A percentile compares a stretch with the other conserved stretches of the same genome.
These are phyloP conservation scores for Vitis amurensis DNA, from an alignment of 164 flowering plant species.

Conservation along the genomic window DNA sequence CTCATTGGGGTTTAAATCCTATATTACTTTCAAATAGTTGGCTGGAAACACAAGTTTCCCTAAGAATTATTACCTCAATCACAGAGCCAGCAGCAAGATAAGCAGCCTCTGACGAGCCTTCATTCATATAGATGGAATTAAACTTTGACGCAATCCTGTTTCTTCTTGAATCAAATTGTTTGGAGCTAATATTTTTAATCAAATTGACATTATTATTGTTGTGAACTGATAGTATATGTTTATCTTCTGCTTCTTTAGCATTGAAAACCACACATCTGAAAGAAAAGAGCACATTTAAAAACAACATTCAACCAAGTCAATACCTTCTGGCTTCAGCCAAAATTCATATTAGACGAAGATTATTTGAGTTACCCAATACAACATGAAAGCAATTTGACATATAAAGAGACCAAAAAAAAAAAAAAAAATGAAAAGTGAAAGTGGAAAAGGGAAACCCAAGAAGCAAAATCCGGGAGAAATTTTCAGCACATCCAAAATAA, in stretches of 20 bases:
- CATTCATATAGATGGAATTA: constrained; percentile 86
- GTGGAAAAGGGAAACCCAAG: too few relatives aligned
- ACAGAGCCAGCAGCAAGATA: constrained; percentile 96
- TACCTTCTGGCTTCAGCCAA: too few relatives aligned
- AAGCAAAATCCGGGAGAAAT: too few relatives aligned
- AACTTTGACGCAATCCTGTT: constrained; percentile 50
- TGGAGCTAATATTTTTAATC: constrained; percentile 67
- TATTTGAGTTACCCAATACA: too few relatives aligned
- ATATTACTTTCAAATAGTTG: too few relatives aligned
- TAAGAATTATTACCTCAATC: constrained; percentile 50
- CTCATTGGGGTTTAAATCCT: too few relatives aligned
- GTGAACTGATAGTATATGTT: constrained; percentile 61
- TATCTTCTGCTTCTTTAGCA: constrained; percentile 83
- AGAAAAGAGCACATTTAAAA: background rate
- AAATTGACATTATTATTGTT: constrained; percentile 62
- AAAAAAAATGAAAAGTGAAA: too few relatives aligned
- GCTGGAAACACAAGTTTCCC: background rate
- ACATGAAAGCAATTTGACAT: too few relatives aligned
- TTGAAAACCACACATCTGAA: constrained; percentile 75
- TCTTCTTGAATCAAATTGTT: constrained; percentile 48
- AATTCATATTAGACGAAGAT: too few relatives aligned
- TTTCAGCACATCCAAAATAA: too few relatives aligned
- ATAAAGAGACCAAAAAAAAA: too few relatives aligned
- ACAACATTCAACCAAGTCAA: too few relatives aligned
- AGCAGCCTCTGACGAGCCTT: constrained; percentile 88